Evolutionary conservation across 164 flowering plant species (phyloP).

Genomic region (Dillenia suffruticosa): DNA sequence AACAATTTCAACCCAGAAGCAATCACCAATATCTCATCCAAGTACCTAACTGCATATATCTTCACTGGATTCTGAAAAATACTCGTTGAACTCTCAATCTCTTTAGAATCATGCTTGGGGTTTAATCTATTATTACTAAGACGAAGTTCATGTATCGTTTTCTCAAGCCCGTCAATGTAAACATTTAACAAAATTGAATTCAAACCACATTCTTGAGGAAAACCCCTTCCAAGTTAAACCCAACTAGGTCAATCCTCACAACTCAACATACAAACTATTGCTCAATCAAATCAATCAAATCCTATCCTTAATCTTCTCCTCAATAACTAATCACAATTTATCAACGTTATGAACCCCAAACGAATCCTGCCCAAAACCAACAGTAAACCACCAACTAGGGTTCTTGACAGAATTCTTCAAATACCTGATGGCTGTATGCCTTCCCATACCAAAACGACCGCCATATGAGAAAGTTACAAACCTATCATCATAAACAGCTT

Average conservation of each 20-base stretch:
- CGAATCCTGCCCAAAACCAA: conserved; percentile 27
- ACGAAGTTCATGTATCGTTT: conserved; percentile 57
- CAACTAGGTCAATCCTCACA: conserved; percentile 61
- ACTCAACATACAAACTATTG: conserved; percentile 48
- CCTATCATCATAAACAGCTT: conserved; percentile 63
- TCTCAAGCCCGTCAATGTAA: conserved; percentile 70
- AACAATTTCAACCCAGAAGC: conserved; percentile 74
- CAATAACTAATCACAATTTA: conserved; percentile 48
- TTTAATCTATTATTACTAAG: conserved; percentile 34
- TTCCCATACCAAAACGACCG: conserved; percentile 77
- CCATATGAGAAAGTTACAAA: conserved; percentile 79
- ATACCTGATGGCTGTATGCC: conserved; percentile 86
- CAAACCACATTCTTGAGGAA: conserved; percentile 78
- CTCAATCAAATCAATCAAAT: conserved; percentile 49
- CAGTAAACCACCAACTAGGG: conserved; percentile 89
- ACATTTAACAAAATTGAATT: conserved; percentile 66
- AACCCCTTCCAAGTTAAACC: conserved; percentile 58
- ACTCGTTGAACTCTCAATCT: conserved; percentile 16
- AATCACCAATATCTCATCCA: conserved; percentile 77
- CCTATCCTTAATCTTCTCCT: conserved; percentile 62
- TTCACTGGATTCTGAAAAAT: conserved; percentile 65
- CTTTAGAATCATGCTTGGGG: conserved; percentile 31
- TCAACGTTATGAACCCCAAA: conserved; percentile 41
- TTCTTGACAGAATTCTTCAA: conserved; percentile 61
- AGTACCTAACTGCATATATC: conserved; percentile 76